Evolutionary conservation across 306 rosid genomes (phyloP).

Genomic region (Arachis stenosperma): DNA sequence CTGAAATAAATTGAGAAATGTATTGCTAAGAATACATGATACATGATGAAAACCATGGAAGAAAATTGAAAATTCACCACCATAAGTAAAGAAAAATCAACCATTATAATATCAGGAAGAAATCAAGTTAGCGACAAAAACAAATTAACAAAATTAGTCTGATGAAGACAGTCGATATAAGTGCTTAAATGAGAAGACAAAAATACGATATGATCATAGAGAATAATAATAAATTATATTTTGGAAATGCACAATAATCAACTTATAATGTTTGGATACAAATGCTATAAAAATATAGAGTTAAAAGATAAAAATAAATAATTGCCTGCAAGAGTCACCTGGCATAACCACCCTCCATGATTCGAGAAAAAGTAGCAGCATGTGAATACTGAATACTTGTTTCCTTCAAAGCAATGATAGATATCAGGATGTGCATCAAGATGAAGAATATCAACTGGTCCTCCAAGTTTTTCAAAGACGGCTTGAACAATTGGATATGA

Average conservation of each 20-base stretch:
- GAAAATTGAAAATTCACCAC: conserved; percentile 1
- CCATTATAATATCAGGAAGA: conserved; percentile 8
- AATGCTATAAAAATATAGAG: conserved; percentile 3
- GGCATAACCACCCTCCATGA: conserved; percentile 96
- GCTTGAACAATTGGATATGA: conserved; percentile 91
- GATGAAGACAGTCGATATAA: conserved; percentile 1
- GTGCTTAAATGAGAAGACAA: conserved; percentile 15
- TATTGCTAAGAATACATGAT: background rate
- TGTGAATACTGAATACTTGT: conserved; percentile 82
- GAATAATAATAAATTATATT: background rate
- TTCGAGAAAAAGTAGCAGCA: conserved; percentile 95
- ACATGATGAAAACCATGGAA: background rate
- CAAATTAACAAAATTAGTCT: background rate
- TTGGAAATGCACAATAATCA: conserved; percentile 6
- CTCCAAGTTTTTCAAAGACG: conserved; percentile 93
- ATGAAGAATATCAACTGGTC: conserved; percentile 90
- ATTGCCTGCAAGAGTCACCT: conserved; percentile 90
- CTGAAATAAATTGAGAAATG: conserved; percentile 50
- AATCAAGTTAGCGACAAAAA: conserved; percentile 4
- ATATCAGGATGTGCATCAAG: conserved; percentile 98
- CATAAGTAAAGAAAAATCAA: conserved; percentile 11
- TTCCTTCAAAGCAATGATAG: conserved; percentile 82
- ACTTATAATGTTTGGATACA: conserved; percentile 3
- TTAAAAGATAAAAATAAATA: background rate
- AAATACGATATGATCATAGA: background rate